Evolutionary conservation across 371 early-diverging fungal genomes (phyloP), one percentile per base, ranked within the genome.

Genomic region (Lichtheimia corymbifera): DNA sequence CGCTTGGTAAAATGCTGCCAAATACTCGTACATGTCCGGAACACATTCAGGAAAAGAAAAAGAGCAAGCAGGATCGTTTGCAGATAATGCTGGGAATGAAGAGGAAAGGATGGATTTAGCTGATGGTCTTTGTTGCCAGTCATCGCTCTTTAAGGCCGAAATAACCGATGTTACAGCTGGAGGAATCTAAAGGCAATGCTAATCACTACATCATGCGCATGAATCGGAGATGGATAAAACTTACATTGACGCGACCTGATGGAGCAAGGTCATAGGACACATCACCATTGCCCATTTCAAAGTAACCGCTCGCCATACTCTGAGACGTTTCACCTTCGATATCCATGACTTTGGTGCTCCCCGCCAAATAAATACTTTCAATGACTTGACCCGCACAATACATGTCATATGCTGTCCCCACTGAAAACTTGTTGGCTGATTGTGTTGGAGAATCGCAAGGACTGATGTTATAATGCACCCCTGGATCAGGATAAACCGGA

Each of bases 1-100:
- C 78, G 82, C 81, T 64, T 71, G 66, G 58, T 85, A 80, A 58
- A 88, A 86, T 54, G 74, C 72, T 1, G 88, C 80, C 30, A 86
- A 61, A 58, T 81, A 88, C 13, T 86, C 85, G 47, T 88, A 86
- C 63, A 86, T 84, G 47, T 86, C 88, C 0, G 83, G 79, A 43
- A 88, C 72, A 35, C 76, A 64, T 14, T 74, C 70, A 5, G 82
- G 80, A 22, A 88, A 78, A 22, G 86, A 85, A 50, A 83, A 72
- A 1, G 85, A 76, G 12, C 68, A 73, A 0, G 59, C 63, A 2
- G 79, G 71, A 20, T 82, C 77, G 14, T 74, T 65, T 15, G 76
- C 58, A 2, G 79, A 71, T 50, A 79, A 74, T 3, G 73, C 71
- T 2, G 84, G 84, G 43, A 83, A 76, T 0, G 85, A 80, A 13